Base-by-base conservation (phyloP, 2,329 filamentous ascomycete species). In the Rhexocercosporidium sp. region DNA sequence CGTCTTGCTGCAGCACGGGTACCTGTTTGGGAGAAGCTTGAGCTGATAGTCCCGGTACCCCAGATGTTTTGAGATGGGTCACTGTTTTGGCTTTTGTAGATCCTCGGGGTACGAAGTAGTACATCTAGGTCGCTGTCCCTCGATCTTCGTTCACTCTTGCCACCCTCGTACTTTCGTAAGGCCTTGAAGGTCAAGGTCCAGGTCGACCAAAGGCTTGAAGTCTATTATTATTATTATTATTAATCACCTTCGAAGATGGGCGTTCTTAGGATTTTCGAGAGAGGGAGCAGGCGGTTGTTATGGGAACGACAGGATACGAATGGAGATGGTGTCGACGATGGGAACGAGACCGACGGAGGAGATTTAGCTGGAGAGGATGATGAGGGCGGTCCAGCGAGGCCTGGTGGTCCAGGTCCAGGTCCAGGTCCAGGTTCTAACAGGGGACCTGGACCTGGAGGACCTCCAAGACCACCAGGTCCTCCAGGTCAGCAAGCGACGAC, bases 101-200 rank as follows among this genome's bases (percentile, higher is more conserved):
- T 56, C 53, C 31, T 37, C 18, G 8, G 22, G 51, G 53, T 56
- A n/a, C n/a, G n/a, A n/a, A n/a, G n/a, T n/a, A n/a, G n/a, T n/a
- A 56, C 25, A 56, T 56, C 29, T 56, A 56, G 29, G 5, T 56
- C n/a, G 1, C 29, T 5, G 9, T 39, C 31, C 53, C 53, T 34
- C 51, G 3, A 39, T 9, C 20, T 20, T n/a, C 18, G 9, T 37
- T 22, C n/a, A 22, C 31, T 34, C 53, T n/a, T n/a, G 16, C 31
- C 18, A 37, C 31, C 53, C 31, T 56, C 53, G 29, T 20, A 20
- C 31, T 56, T 54, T 56, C 53, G 53, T 37, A 31, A 56, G 53
- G n/a, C 53, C 53, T 37, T 20, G 53, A 56, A 54, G 51, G 51
- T 37, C 53, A 18, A n/a, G 53, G 31, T 56, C 53, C 53, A 34